phyloP scores from a whole-genome alignment of 495 filamentous ascomycete genomes.

The Podospora pseudocomata region DNA sequence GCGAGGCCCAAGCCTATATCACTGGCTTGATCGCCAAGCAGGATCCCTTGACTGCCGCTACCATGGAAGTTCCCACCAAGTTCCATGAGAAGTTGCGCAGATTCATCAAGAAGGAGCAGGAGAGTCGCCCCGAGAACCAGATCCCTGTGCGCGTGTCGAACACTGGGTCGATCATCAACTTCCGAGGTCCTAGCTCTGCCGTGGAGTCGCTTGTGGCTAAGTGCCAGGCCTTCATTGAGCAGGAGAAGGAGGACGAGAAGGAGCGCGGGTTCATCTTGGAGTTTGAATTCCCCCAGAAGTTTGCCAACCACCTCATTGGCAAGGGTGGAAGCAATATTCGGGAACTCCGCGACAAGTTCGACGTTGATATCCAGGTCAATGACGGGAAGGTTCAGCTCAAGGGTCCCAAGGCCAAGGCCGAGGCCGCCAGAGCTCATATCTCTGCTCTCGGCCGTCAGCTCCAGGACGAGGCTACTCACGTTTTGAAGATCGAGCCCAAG shows the following conservation, averaged over 20 bases:
- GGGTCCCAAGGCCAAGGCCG: slow-evolving; percentile 64
- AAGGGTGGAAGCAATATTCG: slow-evolving; percentile 90
- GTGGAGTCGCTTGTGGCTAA: slow-evolving; percentile 69
- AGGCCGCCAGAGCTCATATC: slow-evolving; percentile 76
- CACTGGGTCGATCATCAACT: slow-evolving; percentile 54
- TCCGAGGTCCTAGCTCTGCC: slow-evolving; percentile 70
- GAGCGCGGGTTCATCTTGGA: slow-evolving; percentile 78
- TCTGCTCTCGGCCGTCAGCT: slow-evolving; percentile 68
- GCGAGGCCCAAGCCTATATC: slow-evolving; percentile 70
- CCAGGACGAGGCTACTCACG: slow-evolving; percentile 81
- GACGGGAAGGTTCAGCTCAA: slow-evolving; percentile 60
- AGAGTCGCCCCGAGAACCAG: slow-evolving; percentile 56
- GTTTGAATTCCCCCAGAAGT: slow-evolving; percentile 94
- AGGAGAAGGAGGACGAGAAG: slow-evolving; percentile 81
- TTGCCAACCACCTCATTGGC: slow-evolving; percentile 88
- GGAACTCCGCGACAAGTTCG: slow-evolving; percentile 91
- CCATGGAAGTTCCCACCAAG: slow-evolving; percentile 70
- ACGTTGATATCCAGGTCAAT: slow-evolving; percentile 94
- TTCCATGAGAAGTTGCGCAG: slow-evolving; percentile 71
- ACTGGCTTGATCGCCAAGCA: slow-evolving; percentile 66
- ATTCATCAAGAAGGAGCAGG: slow-evolving; percentile 73
- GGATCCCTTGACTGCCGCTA: slow-evolving; percentile 59
- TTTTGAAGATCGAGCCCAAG: slow-evolving; percentile 82
- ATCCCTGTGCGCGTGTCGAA: slow-evolving; percentile 69
- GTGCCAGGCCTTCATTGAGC: slow-evolving; percentile 69